These are phyloP conservation scores for Hemisphaericaspora subhashii DNA, from an alignment of 1,139 yeast species.

Conservation along the genomic window DNA sequence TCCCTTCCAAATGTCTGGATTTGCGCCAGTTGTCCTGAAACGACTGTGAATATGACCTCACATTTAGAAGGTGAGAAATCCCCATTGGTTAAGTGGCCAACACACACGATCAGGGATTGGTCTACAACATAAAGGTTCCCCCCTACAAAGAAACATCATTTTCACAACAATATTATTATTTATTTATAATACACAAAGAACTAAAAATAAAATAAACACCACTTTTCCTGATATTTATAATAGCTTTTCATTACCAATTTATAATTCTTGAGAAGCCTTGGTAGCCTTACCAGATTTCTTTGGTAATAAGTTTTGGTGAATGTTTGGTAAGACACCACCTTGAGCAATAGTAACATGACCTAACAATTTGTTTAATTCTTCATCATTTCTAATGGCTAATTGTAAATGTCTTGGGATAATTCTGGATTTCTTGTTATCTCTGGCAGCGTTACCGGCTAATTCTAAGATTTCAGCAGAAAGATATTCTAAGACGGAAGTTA, in stretches of 20 bases:
- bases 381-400: constrained; percentile 97
- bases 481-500: constrained; percentile 95
- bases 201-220: constrained; percentile 11
- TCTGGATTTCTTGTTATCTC: constrained; percentile 98
- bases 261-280: constrained; percentile 85
- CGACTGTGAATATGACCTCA: neutral
- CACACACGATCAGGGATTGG: no score
- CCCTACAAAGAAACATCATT: neutral
- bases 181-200: constrained; percentile 18
- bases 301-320: constrained; percentile 93
- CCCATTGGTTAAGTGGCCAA: no score
- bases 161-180: constrained; percentile 4
- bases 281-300: constrained; percentile 76
- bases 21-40: no score
- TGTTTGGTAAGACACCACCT: constrained; percentile 98
- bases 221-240: constrained; percentile 3
- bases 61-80: no score
- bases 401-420: constrained; percentile 98
- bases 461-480: constrained; percentile 96
- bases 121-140: no score
- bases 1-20: no score
- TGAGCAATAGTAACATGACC: constrained; percentile 74
- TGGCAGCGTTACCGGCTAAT: constrained; percentile 98
- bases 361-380: constrained; percentile 84
- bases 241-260: constrained; percentile 22